phyloP scores from a whole-genome alignment of 805 yeast genomes.

The Ogataea trehaloabstinens region DNA sequence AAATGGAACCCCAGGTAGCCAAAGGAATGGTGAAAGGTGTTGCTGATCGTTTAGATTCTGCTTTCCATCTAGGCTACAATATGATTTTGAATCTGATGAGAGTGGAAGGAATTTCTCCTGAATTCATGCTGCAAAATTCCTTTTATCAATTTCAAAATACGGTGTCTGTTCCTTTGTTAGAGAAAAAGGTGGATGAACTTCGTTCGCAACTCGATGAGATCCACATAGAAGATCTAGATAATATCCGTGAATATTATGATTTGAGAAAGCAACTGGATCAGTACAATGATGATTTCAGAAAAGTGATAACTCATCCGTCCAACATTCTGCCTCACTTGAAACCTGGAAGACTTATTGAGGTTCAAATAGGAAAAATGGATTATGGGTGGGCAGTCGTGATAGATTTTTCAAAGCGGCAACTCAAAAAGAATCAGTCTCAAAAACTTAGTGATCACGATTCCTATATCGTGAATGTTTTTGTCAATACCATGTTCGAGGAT shows the following conservation, averaged over 20 bases:
- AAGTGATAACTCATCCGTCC: constrained; percentile 88
- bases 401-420: constrained; percentile 63
- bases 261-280: constrained; percentile 65
- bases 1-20: constrained; percentile 99
- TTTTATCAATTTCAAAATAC: constrained; percentile 95
- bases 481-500: constrained; percentile 73
- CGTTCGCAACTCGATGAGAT: constrained; percentile 47
- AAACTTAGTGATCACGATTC: constrained; percentile 82
- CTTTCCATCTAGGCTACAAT: constrained; percentile 95
- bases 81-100: constrained; percentile 95
- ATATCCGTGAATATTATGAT: constrained; percentile 80
- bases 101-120: constrained; percentile 98
- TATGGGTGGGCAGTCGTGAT: constrained; percentile 98
- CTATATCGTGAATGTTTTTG: constrained; percentile 81
- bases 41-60: constrained; percentile 95
- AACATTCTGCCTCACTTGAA: constrained; percentile 80
- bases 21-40: constrained; percentile 99
- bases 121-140: constrained; percentile 91
- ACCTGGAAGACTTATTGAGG: constrained; percentile 80
- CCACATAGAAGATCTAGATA: constrained; percentile 68
- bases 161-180: constrained; percentile 83
- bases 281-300: constrained; percentile 74
- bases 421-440: constrained; percentile 55
- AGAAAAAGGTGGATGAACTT: constrained; percentile 57
- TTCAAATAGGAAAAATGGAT: constrained; percentile 58